A percentile compares a stretch with the other conserved stretches of the same genome.
Evolutionary conservation across 2,329 filamentous ascomycete genomes (phyloP).

Genomic region (Catunica adiposa): DNA sequence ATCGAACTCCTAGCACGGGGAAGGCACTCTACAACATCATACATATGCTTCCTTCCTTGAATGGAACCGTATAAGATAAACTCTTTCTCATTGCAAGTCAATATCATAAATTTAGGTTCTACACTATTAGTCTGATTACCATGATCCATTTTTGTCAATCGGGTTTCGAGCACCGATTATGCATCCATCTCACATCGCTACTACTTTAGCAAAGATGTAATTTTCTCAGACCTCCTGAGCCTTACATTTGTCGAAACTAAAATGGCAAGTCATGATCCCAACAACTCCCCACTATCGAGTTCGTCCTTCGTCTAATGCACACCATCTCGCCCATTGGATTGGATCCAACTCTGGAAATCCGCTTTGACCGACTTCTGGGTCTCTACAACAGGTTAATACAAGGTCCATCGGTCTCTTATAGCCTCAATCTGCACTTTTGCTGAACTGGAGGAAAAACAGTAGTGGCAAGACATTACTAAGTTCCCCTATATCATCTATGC

Average conservation of each 20-base stretch:
- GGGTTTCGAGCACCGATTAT: neutral
- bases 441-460: no score
- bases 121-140: no score
- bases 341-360: neutral
- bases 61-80: neutral
- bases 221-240: neutral
- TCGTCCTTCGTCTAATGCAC: neutral
- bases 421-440: no score
- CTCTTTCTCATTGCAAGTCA: no score
- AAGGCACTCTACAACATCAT: neutral
- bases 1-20: neutral
- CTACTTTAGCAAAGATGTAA: no score
- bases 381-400: neutral
- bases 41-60: conserved; percentile 4
- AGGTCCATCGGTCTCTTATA: no score
- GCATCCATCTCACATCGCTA: neutral
- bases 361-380: neutral
- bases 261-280: neutral
- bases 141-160: no score
- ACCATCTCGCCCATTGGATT: no score
- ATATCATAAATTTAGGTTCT: no score
- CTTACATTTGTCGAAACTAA: neutral
- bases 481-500: neutral
- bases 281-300: neutral
- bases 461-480: no score